Percentiles rank a stretch among this genome's conserved stretches.
phyloP scores from a whole-genome alignment of 495 filamentous ascomycete species.

The Hypoxylon fuscum region DNA sequence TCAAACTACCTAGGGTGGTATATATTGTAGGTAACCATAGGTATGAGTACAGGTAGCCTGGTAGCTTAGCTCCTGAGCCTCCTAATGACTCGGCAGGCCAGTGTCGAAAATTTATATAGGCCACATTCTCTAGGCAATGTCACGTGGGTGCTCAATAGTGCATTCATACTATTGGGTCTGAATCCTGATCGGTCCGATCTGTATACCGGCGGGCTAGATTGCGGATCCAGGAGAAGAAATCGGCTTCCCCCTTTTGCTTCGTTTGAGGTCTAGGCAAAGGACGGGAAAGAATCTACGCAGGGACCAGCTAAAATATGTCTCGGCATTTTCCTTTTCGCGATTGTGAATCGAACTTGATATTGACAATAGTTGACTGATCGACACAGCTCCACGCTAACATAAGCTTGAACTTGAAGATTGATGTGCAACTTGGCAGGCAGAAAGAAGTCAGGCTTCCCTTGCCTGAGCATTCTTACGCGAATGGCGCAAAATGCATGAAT shows the following conservation, averaged over 20 bases:
- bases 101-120: too few relatives aligned
- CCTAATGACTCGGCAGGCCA: too few relatives aligned
- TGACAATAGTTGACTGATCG: slow-evolving; percentile 37
- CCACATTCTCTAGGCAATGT: slow-evolving; percentile 1
- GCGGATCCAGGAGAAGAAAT: slow-evolving; percentile 5
- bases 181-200: slow-evolving; percentile 24
- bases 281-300: slow-evolving; percentile 14
- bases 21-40: too few relatives aligned
- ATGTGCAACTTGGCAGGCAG: slow-evolving; percentile 19
- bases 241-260: slow-evolving; percentile 9
- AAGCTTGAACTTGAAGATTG: slow-evolving; percentile 17
- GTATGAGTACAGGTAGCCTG: too few relatives aligned
- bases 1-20: too few relatives aligned
- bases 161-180: slow-evolving; percentile 6
- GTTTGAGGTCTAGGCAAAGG: slow-evolving; percentile 8
- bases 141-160: slow-evolving; percentile 10
- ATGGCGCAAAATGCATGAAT: neutral
- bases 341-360: slow-evolving; percentile 16
- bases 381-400: slow-evolving; percentile 12
- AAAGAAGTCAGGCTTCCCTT: slow-evolving; percentile 7
- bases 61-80: too few relatives aligned
- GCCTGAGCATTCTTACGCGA: slow-evolving; percentile 22
- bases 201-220: neutral
- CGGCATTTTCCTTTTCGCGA: slow-evolving; percentile 14
- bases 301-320: slow-evolving; percentile 30